Evolutionary conservation across 1,139 yeast species (phyloP), one percentile per base, ranked within the genome.

Genomic region (Pichia sp.): DNA sequence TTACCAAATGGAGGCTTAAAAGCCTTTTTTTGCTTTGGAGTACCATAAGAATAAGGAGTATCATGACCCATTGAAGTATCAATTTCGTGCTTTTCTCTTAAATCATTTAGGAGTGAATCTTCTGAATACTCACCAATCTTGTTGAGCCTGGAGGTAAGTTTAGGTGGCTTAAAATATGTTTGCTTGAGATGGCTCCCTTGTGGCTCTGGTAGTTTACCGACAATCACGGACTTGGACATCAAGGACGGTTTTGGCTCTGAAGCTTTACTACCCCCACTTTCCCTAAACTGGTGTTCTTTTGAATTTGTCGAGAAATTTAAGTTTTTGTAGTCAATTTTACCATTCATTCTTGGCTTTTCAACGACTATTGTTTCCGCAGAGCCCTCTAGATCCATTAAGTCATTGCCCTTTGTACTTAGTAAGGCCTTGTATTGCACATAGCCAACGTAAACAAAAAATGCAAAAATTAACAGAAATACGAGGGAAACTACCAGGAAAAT

Each of bases 361-460:
- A 16, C 16, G 4, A 38, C 15, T 4, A n/a, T 38, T 7, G 15
- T 16, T 13, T 13, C 41, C 13, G 8, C 41, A 38, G 41, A 38
- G 19, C 16, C 15, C 16, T 38, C 41, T 16, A 38, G 4, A n/a
- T 38, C 41, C 15, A 13, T n/a, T n/a, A 7, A 2, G 8, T 38
- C 41, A 13, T 13, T 38, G 8, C 15, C 15, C 47, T 51, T 15
- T 23, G 41, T 42, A 15, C 26, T 30, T 8, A 40, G 26, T 19
- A 40, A n/a, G 8, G 32, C 15, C 15, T 10, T 47, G 23, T 53
- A 49, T 38, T 49, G 47, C 19, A 15, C 26, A 13, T 41, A 30
- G 16, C 54, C 52, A 10, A 45, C 26, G 15, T 49, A 52, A n/a
- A 49, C 53, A 26, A 52, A 49, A 7, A 49, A 8, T 5, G 46